Conservation (phyloP, 331 rosid genomes). For the Prunus yedoensis region DNA sequence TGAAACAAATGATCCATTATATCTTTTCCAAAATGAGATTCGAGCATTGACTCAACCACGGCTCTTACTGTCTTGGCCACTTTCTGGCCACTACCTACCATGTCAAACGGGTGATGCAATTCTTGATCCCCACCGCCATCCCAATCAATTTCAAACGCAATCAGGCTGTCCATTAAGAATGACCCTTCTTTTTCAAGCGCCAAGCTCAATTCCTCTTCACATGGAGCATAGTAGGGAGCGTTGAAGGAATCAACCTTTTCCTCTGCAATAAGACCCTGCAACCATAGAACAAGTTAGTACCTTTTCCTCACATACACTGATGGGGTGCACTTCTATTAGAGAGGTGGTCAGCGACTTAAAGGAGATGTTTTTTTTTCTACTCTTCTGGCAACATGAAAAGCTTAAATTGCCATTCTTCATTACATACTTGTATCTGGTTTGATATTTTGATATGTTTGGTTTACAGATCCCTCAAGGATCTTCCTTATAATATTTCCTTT, state of each 20-base stretch:
- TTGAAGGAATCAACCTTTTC: slow-evolving; percentile 66
- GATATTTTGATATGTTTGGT: too few species aligned
- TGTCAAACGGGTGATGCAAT: neutral
- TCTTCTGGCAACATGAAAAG: too few species aligned
- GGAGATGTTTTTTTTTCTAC: too few species aligned
- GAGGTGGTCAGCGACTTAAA: too few species aligned
- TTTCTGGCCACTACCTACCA: slow-evolving; percentile 34
- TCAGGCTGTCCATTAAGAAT: slow-evolving; percentile 37
- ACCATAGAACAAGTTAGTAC: too few species aligned
- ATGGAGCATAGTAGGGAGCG: slow-evolving; percentile 72
- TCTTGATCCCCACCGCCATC: slow-evolving; percentile 30
- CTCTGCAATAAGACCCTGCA: slow-evolving; percentile 56
- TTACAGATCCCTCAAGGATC: too few species aligned
- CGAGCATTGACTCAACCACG: slow-evolving; percentile 68
- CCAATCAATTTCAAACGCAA: slow-evolving; percentile 58
- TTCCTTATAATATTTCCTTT: too few species aligned
- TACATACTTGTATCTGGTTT: too few species aligned
- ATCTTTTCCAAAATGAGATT: slow-evolving; percentile 52
- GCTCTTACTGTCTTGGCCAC: slow-evolving; percentile 66
- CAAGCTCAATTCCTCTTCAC: slow-evolving; percentile 44
- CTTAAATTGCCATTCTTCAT: too few species aligned
- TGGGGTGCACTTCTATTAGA: too few species aligned
- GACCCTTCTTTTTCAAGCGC: slow-evolving; percentile 65
- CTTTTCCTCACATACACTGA: too few species aligned
- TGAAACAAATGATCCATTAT: slow-evolving; percentile 55